These are phyloP conservation scores for Candida tunisiensis DNA, from an alignment of 1,139 yeast genomes.

Conservation along the genomic window DNA sequence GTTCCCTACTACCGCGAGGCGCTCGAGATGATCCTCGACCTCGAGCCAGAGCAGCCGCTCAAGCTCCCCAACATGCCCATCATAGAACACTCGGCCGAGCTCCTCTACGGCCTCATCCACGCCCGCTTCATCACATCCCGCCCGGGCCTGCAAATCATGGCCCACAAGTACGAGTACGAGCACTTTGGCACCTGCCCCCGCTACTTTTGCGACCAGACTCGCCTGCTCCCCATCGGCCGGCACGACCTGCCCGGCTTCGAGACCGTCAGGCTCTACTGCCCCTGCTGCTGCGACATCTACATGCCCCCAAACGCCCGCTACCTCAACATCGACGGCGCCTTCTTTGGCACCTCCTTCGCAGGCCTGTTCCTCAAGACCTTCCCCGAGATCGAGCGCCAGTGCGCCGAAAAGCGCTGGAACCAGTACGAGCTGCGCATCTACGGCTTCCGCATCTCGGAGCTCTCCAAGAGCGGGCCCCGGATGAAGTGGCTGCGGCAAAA, in stretches of 20 bases:
- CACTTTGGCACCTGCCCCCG: constrained; percentile 92
- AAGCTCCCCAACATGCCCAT: constrained; percentile 56
- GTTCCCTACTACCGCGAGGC: constrained; percentile 92
- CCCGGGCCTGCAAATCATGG: constrained; percentile 87
- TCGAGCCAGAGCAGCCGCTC: constrained; percentile 50
- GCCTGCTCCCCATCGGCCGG: constrained; percentile 79
- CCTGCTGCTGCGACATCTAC: constrained; percentile 84
- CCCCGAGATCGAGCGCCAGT: constrained; percentile 54
- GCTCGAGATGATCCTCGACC: constrained; percentile 73
- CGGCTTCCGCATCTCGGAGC: constrained; percentile 72
- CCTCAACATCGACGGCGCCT: constrained; percentile 86
- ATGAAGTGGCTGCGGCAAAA: constrained; percentile 86
- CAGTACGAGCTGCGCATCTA: constrained; percentile 61
- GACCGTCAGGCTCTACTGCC: constrained; percentile 84
- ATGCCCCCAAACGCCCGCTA: constrained; percentile 75
- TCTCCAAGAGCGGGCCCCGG: constrained; percentile 70
- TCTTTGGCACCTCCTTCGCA: constrained; percentile 90
- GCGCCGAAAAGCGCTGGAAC: constrained; percentile 32
- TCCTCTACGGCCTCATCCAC: constrained; percentile 84
- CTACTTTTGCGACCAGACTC: constrained; percentile 82
- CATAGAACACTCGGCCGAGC: constrained; percentile 80
- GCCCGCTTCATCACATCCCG: constrained; percentile 82
- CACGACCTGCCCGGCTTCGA: constrained; percentile 85
- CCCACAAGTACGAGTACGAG: constrained; percentile 79
- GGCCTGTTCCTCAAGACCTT: constrained; percentile 82